These are phyloP conservation scores for Gossypium australe DNA, from an alignment of 345 rosid genomes.

Conservation along the genomic window DNA sequence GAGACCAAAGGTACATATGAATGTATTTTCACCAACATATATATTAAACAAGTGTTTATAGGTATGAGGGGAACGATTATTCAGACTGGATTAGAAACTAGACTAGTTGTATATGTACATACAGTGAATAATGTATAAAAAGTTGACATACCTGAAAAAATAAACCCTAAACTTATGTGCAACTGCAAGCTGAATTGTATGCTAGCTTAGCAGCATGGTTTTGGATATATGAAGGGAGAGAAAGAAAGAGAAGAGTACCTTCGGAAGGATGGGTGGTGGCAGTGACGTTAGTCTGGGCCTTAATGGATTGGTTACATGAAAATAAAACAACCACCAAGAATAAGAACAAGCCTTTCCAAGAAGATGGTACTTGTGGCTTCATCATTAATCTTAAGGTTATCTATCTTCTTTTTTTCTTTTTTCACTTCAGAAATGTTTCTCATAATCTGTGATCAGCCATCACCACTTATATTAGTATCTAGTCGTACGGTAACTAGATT, in stretches of 20 bases:
- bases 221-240: not conserved
- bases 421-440: not conserved
- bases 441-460: not conserved
- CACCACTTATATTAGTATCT: not conserved
- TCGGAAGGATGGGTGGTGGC: constrained; percentile 5
- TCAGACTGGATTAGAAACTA: too few species aligned
- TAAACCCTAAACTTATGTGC: too few species aligned
- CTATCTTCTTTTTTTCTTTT: not conserved
- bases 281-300: not conserved
- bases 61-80: too few species aligned
- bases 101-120: too few species aligned
- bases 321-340: not conserved
- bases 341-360: not conserved
- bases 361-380: not conserved
- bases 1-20: not conserved
- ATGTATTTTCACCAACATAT: not conserved
- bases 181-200: too few species aligned
- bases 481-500: not conserved
- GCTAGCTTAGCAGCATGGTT: too few species aligned
- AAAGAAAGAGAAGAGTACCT: not conserved
- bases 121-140: too few species aligned
- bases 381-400: not conserved
- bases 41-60: too few species aligned
- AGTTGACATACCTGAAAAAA: too few species aligned
- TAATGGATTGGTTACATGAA: not conserved